These are phyloP conservation scores for Tylopilus rubrobrunneus DNA, from an alignment of 768 basidiomycete genomes.

Conservation along the genomic window DNA sequence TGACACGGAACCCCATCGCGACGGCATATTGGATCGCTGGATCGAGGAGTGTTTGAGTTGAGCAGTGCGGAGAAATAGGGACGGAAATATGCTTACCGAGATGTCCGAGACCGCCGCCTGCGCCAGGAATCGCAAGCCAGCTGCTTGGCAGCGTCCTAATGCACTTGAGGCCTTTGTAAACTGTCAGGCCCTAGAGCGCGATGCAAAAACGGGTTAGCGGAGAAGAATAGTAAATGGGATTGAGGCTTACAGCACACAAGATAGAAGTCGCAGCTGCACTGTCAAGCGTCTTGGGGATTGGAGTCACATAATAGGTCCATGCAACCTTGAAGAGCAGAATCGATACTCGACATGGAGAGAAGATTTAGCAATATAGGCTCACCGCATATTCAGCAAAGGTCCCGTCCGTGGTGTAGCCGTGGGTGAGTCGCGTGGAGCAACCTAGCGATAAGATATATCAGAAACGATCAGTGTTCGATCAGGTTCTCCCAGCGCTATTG, in stretches of 20 bases:
- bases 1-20: constrained; percentile 39
- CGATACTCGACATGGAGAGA: background rate
- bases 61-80: background rate
- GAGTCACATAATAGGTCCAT: constrained; percentile 40
- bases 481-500: background rate
- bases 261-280: constrained; percentile 41
- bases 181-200: constrained; percentile 35
- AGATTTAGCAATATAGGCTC: background rate
- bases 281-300: constrained; percentile 39
- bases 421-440: constrained; percentile 1
- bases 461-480: background rate
- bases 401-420: constrained; percentile 43
- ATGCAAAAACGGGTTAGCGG: background rate
- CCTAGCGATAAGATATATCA: constrained; percentile 5
- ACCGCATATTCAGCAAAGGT: constrained; percentile 40
- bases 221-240: background rate
- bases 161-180: constrained; percentile 43
- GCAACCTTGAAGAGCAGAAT: constrained; percentile 22
- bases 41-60: background rate
- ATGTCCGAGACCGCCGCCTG: constrained; percentile 41
- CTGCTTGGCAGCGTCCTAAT: constrained; percentile 34
- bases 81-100: constrained; percentile 22
- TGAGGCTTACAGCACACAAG: constrained; percentile 36
- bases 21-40: constrained; percentile 45
- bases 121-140: constrained; percentile 38